Conservation (phyloP, 345 rosid species). For the Hypericum androsaemum region DNA sequence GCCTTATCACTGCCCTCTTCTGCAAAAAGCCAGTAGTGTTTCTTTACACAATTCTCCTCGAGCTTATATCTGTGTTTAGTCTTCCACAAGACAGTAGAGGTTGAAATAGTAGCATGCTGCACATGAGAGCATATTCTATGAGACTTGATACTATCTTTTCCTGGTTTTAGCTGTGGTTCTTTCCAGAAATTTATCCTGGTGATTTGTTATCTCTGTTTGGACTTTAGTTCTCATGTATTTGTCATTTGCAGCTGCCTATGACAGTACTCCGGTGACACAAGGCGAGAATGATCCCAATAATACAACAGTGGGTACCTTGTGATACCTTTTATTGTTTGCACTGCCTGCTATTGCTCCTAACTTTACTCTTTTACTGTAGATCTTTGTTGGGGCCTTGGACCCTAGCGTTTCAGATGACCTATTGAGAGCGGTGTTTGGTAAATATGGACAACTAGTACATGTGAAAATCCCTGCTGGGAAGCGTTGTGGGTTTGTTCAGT, state of each 20-base stretch:
- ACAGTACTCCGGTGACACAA: constrained; percentile 50
- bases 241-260: constrained; percentile 69
- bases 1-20: too few species aligned
- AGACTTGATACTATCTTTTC: neutral
- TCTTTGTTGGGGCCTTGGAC: constrained; percentile 91
- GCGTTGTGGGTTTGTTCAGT: constrained; percentile 97
- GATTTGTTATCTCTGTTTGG: neutral
- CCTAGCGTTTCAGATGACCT: constrained; percentile 75
- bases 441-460: constrained; percentile 81
- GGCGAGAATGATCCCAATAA: constrained; percentile 93
- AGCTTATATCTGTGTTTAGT: too few species aligned
- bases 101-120: too few species aligned
- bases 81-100: too few species aligned
- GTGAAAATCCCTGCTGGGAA: constrained; percentile 93
- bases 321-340: constrained; percentile 9
- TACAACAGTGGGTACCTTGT: constrained; percentile 74
- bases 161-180: neutral
- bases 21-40: too few species aligned
- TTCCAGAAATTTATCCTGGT: neutral
- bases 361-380: constrained; percentile 32
- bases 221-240: constrained; percentile 23
- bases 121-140: too few species aligned
- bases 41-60: too few species aligned
- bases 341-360: constrained; percentile 14
- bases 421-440: constrained; percentile 68